Evolutionary conservation across 345 rosid genomes (phyloP).

Genomic region (Salix viminalis): DNA sequence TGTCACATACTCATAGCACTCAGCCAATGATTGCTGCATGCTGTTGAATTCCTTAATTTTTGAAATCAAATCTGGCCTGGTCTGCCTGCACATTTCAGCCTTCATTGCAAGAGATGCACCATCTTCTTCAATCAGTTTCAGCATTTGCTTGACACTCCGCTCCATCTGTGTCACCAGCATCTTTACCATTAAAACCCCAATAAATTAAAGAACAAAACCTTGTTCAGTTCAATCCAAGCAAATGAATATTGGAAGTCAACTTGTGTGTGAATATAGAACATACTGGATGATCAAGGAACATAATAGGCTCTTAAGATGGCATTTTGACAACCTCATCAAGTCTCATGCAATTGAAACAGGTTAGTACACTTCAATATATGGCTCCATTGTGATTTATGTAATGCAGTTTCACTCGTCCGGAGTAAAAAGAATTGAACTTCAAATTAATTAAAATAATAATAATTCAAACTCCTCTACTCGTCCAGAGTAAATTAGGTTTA

Average conservation of each 20-base stretch:
- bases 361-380: neutral
- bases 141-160: conserved; percentile 52
- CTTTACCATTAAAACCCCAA: neutral
- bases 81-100: conserved; percentile 67
- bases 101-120: conserved; percentile 74
- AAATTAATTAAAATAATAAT: neutral
- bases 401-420: too few relatives aligned
- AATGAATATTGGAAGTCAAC: too few relatives aligned
- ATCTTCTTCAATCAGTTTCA: conserved; percentile 68
- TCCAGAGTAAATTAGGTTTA: neutral
- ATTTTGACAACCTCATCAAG: too few relatives aligned
- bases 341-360: neutral
- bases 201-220: neutral
- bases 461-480: neutral
- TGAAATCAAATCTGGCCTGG: conserved; percentile 59
- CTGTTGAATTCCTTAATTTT: conserved; percentile 66
- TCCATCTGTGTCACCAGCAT: conserved; percentile 45
- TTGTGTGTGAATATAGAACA: neutral
- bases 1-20: conserved; percentile 67
- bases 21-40: conserved; percentile 61
- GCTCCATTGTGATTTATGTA: neutral
- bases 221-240: too few relatives aligned
- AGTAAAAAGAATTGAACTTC: neutral
- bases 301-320: neutral
- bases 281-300: too few relatives aligned